A percentile compares a stretch with the other conserved stretches of the same genome.
phyloP scores from a whole-genome alignment of 441 rosid species.

The Biscutella laevigata region DNA sequence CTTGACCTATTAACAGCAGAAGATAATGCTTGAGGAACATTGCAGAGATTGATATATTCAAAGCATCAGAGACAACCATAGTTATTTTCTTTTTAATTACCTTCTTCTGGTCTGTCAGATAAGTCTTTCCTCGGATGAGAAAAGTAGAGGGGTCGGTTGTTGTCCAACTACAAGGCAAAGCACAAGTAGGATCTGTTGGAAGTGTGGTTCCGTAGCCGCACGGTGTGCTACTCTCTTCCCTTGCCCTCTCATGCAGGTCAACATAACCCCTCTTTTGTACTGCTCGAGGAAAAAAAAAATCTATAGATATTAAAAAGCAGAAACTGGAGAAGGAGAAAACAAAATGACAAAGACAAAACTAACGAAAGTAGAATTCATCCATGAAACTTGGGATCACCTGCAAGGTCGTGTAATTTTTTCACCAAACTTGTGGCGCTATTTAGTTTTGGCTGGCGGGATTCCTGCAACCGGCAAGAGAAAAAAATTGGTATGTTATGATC shows the following conservation, averaged over 20 bases:
- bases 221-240: constrained; percentile 45
- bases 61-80: background rate
- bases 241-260: constrained; percentile 67
- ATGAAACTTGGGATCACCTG: constrained; percentile 53
- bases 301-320: constrained; percentile 6
- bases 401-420: constrained; percentile 80
- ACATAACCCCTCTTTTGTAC: constrained; percentile 91
- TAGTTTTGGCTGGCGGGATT: constrained; percentile 52
- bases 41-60: background rate
- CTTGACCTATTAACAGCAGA: constrained; percentile 46
- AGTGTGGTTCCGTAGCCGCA: constrained; percentile 83
- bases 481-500: background rate
- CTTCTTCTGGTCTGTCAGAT: constrained; percentile 76
- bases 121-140: constrained; percentile 77
- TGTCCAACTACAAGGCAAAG: constrained; percentile 70
- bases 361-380: no score
- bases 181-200: constrained; percentile 59
- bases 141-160: constrained; percentile 73
- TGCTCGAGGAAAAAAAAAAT: constrained; percentile 28
- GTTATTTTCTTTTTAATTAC: constrained; percentile 26
- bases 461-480: constrained; percentile 41
- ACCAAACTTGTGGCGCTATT: constrained; percentile 77
- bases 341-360: no score
- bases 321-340: background rate
- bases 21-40: constrained; percentile 12